These are phyloP conservation scores for Coemansia sp. DNA, from an alignment of 192 early-diverging fungal genomes.

Conservation along the genomic window DNA sequence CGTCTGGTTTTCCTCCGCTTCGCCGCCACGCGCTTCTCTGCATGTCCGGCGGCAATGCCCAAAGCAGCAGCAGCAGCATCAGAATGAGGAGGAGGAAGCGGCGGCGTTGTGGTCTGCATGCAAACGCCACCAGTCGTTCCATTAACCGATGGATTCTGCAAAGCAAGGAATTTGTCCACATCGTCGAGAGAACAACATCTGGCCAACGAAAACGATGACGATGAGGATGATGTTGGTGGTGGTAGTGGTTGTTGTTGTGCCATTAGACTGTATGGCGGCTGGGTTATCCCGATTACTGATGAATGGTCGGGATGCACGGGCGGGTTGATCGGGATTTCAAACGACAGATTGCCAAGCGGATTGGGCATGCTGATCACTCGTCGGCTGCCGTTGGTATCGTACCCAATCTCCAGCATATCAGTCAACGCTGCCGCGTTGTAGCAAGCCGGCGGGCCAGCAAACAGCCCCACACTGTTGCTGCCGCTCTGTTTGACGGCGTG, in stretches of 20 bases:
- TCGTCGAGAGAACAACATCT: conserved; percentile 14
- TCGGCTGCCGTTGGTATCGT: conserved; percentile 29
- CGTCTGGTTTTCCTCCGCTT: conserved; percentile 9
- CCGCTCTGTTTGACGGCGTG: neutral
- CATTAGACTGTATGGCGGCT: conserved; percentile 3
- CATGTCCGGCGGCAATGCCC: neutral
- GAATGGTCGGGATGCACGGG: conserved; percentile 21
- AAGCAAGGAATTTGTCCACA: neutral
- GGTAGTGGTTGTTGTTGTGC: too few relatives aligned
- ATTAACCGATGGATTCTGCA: neutral
- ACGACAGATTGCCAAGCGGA: conserved; percentile 46
- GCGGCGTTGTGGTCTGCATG: too few relatives aligned
- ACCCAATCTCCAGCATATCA: conserved; percentile 39
- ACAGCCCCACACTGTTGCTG: conserved; percentile 1
- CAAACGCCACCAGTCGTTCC: neutral
- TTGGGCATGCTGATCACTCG: conserved; percentile 55
- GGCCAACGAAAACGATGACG: too few relatives aligned
- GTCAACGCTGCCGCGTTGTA: conserved; percentile 13
- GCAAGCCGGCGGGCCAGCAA: neutral
- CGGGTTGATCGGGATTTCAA: conserved; percentile 45
- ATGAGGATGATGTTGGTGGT: too few relatives aligned
- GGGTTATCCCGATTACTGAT: neutral
- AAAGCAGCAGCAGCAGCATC: neutral
- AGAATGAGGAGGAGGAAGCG: too few relatives aligned
- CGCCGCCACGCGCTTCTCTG: neutral